A percentile compares a stretch with the other conserved stretches of the same genome.
Conservation (phyloP, 2,329 filamentous ascomycete genomes). For the Berkeleyomyces rouxiae region DNA sequence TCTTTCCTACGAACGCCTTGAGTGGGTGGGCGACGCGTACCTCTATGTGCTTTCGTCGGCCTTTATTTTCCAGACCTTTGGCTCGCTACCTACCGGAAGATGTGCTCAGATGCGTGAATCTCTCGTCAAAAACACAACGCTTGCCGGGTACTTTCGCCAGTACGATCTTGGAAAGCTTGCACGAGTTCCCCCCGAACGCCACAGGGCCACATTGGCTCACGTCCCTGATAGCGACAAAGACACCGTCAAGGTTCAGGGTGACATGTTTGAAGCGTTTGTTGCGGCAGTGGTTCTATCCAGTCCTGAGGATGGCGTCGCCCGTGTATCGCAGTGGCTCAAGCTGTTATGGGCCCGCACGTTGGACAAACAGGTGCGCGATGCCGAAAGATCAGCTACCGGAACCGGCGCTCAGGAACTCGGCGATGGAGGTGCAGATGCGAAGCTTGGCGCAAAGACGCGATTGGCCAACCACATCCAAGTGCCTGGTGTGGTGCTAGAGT, state of each 20-base stretch:
- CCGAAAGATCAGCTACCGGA: neutral
- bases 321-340: slow-evolving; percentile 54
- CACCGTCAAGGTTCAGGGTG: slow-evolving; percentile 58
- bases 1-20: slow-evolving; percentile 61
- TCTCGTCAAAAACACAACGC: slow-evolving; percentile 64
- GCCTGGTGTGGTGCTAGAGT: slow-evolving; percentile 42
- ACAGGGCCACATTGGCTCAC: slow-evolving; percentile 18
- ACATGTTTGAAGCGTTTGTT: slow-evolving; percentile 84
- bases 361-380: slow-evolving; percentile 31
- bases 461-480: slow-evolving; percentile 36
- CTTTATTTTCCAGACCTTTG: slow-evolving; percentile 59
- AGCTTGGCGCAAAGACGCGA: slow-evolving; percentile 30
- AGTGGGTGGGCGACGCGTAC: slow-evolving; percentile 80
- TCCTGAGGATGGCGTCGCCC: slow-evolving; percentile 40
- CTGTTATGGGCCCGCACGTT: slow-evolving; percentile 56
- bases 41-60: slow-evolving; percentile 60
- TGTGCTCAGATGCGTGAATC: slow-evolving; percentile 62
- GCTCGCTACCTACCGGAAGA: slow-evolving; percentile 45
- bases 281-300: slow-evolving; percentile 60
- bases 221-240: slow-evolving; percentile 31
- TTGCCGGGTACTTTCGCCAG: slow-evolving; percentile 49
- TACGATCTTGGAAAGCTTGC: slow-evolving; percentile 57
- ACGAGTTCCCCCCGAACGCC: slow-evolving; percentile 29
- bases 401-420: slow-evolving; percentile 21
- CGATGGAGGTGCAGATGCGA: slow-evolving; percentile 12